Evolutionary conservation across 2,329 filamentous ascomycete genomes (phyloP).

Genomic region (Fusarium newnesense): DNA sequence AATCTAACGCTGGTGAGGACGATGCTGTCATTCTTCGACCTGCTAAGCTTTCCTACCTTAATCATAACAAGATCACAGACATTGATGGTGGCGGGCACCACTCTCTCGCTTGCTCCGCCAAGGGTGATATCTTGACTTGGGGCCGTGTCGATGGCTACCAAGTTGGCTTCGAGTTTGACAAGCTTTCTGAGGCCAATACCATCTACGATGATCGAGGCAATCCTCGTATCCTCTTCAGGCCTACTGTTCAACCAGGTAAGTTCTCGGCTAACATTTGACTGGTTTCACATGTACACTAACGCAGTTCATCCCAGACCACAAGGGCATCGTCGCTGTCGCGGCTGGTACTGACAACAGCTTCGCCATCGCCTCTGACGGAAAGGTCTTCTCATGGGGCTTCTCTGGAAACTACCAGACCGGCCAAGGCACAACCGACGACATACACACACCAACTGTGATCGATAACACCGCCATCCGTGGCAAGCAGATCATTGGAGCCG

Average conservation of each 20-base stretch:
- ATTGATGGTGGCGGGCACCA: slow-evolving; percentile 81
- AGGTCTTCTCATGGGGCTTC: slow-evolving; percentile 84
- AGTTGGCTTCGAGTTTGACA: slow-evolving; percentile 66
- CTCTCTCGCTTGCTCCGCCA: slow-evolving; percentile 69
- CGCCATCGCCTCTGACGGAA: slow-evolving; percentile 74
- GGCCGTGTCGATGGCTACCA: slow-evolving; percentile 66
- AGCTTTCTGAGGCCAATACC: slow-evolving; percentile 60
- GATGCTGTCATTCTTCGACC: slow-evolving; percentile 78
- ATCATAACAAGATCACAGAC: slow-evolving; percentile 69
- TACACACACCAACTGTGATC: slow-evolving; percentile 79
- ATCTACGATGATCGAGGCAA: slow-evolving; percentile 70
- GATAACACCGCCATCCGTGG: slow-evolving; percentile 85
- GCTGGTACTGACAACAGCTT: slow-evolving; percentile 80
- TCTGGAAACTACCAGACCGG: slow-evolving; percentile 83
- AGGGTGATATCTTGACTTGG: slow-evolving; percentile 69
- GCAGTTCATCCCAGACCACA: slow-evolving; percentile 50
- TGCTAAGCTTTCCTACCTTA: slow-evolving; percentile 71
- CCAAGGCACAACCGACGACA: slow-evolving; percentile 78
- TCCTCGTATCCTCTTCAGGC: slow-evolving; percentile 70
- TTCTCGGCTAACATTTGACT: neutral
- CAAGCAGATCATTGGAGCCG: slow-evolving; percentile 78
- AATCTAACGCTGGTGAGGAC: slow-evolving; percentile 61
- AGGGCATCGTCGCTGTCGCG: slow-evolving; percentile 66
- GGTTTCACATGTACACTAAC: neutral
- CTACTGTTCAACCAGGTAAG: slow-evolving; percentile 57